Evolutionary conservation across 345 rosid species (phyloP), one percentile per base, ranked within the genome.

Genomic region (Brassica carinata): DNA sequence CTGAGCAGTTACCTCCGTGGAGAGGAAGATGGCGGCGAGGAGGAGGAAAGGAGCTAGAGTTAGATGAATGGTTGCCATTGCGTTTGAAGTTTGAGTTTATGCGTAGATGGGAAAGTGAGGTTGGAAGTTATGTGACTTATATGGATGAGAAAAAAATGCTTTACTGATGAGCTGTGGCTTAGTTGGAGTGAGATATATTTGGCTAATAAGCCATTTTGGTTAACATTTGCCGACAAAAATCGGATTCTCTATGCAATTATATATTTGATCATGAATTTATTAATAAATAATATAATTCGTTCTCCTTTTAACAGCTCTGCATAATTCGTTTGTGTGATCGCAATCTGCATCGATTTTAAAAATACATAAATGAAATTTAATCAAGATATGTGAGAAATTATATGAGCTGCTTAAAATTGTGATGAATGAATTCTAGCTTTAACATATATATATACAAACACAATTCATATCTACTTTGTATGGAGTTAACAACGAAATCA

Each of bases 101-200:
- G 15, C 55, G 57, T 77, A 64, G 7, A 23, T 67, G 64, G 63
- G 13, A 4, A 83, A 71, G 83, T 76, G 87, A 30, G 45, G 62
- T 9, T 76, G 63, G 70, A 65, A 69, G 71, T 58, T 30, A 30
- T 62, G 34, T 40, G 76, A 72, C 77, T 57, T 73, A 81, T 81
- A 81, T 81, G 77, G 84, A 84, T 81, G 79, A 75, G 83, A 61
- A 64, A 68, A 83, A 68, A 83, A 63, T 36, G 63, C 33, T 53
- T 53, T 53, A n/a, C 19, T 53, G 58, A 53, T 53, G 79, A 78
- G 86, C 26, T 64, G 78, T 45, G 71, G 34, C 67, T 71, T 72
- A 9, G 84, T 71, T 88, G 88, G 85, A 77, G 88, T 88, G 84
- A 79, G 88, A 89, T 87, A 85, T 69, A 17, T 48, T 64, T 15